Evolutionary conservation across 2,329 filamentous ascomycete genomes (phyloP).

Genomic region (Tolypocladium pustulatum): DNA sequence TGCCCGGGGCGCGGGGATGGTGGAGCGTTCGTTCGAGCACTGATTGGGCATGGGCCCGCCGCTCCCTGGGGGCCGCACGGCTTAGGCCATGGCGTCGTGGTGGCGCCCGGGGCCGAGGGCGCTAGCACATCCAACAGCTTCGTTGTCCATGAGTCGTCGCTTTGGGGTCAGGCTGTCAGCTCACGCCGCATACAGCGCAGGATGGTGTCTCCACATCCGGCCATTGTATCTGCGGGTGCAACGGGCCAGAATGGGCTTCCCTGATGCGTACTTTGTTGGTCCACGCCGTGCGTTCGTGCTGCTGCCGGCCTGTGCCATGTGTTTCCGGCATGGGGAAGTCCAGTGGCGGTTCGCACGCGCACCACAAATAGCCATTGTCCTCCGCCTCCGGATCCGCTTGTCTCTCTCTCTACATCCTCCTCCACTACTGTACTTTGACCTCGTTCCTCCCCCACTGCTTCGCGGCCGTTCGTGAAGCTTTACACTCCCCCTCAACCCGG

Average conservation of each 20-base stretch:
- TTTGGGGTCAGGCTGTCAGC: not conserved
- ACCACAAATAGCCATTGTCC: conserved; percentile 7
- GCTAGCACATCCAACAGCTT: not conserved
- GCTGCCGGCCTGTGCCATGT: not conserved
- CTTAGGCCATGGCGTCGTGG: not conserved
- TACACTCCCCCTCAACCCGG: not conserved
- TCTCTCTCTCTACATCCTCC: conserved; percentile 1
- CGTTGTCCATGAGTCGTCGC: not conserved
- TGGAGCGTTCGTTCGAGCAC: not conserved
- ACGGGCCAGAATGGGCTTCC: not conserved
- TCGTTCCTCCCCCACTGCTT: conserved; percentile 3
- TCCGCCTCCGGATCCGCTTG: conserved; percentile 4
- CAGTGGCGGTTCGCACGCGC: conserved; percentile 2
- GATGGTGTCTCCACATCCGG: not conserved
- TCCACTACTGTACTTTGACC: conserved; percentile 4
- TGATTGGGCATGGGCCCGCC: not conserved
- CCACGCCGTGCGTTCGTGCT: not conserved
- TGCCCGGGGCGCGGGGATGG: not conserved
- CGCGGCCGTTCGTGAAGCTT: conserved; percentile 1
- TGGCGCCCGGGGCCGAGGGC: not conserved
- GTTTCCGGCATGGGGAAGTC: conserved; percentile 1
- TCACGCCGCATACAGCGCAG: not conserved
- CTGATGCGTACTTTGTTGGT: not conserved
- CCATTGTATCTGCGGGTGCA: not conserved
- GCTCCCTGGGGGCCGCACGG: not conserved